These are phyloP conservation scores for Proliferodiscus dingleyae DNA, from an alignment of 2,329 filamentous ascomycete species.

Conservation along the genomic window DNA sequence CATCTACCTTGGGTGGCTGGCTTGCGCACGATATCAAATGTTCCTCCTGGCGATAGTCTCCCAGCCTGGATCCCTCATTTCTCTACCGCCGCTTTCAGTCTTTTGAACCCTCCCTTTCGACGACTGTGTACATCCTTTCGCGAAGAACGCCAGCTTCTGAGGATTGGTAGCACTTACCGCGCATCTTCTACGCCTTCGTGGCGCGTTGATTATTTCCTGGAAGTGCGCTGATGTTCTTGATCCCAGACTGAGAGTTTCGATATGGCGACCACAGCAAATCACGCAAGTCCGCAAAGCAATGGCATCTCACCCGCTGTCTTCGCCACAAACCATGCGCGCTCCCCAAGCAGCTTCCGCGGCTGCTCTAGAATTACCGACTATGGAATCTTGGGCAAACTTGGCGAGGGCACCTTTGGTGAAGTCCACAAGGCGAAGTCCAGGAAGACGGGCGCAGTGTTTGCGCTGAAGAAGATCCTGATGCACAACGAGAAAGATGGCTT, in stretches of 20 bases:
- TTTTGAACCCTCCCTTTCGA: neutral
- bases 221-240: neutral
- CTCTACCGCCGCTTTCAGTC: neutral
- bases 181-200: neutral
- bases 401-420: conserved; percentile 96
- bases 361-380: conserved; percentile 82
- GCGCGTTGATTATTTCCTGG: neutral
- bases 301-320: conserved; percentile 49
- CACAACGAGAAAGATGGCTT: conserved; percentile 99
- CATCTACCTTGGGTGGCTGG: too few relatives aligned
- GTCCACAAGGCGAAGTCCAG: conserved; percentile 84
- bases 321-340: conserved; percentile 46
- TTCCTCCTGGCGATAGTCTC: neutral
- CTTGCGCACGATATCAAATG: too few relatives aligned
- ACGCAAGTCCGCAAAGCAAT: conserved; percentile 19
- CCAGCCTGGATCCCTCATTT: neutral
- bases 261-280: conserved; percentile 21
- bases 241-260: too few relatives aligned
- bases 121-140: neutral
- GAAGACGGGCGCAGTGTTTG: conserved; percentile 70
- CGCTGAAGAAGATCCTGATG: conserved; percentile 98
- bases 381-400: conserved; percentile 75
- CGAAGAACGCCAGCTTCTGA: neutral
- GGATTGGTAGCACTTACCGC: neutral
- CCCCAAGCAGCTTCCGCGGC: conserved; percentile 64